These are phyloP conservation scores for Naganishia cerealis DNA, from an alignment of 1,284 basidiomycete species.

Conservation along the genomic window DNA sequence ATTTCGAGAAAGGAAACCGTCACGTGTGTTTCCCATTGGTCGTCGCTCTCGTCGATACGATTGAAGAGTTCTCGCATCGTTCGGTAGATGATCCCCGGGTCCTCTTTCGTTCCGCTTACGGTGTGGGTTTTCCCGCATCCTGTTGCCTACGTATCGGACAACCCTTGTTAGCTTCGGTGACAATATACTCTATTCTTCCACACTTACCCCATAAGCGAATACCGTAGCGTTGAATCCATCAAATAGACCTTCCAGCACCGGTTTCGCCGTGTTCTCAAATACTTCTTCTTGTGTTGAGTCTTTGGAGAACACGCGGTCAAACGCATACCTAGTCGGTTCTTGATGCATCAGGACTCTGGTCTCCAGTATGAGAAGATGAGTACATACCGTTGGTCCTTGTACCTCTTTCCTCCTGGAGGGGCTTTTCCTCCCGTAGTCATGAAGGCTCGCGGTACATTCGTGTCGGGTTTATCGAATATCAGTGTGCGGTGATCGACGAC, in stretches of 20 bases:
- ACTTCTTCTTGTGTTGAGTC: constrained; percentile 78
- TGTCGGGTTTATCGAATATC: constrained; percentile 92
- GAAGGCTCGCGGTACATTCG: constrained; percentile 70
- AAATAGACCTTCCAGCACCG: constrained; percentile 75
- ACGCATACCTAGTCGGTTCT: constrained; percentile 70
- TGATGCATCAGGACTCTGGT: constrained; percentile 40
- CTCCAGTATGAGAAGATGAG: constrained; percentile 21
- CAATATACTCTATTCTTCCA: constrained; percentile 1
- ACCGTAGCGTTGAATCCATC: constrained; percentile 96
- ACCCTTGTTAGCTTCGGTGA: constrained; percentile 36
- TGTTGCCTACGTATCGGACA: constrained; percentile 69
- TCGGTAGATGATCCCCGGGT: constrained; percentile 89
- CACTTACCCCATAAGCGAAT: constrained; percentile 90
- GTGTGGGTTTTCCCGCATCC: constrained; percentile 98
- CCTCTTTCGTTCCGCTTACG: constrained; percentile 80
- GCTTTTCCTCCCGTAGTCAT: constrained; percentile 65
- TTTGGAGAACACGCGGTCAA: constrained; percentile 83
- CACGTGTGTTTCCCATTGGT: constrained; percentile 79
- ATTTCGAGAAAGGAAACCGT: constrained; percentile 93
- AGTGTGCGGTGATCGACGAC: constrained; percentile 60
- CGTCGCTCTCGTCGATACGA: constrained; percentile 76
- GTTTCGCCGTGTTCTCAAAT: constrained; percentile 78
- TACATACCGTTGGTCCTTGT: constrained; percentile 71
- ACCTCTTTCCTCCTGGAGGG: constrained; percentile 74
- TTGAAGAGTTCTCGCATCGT: constrained; percentile 96